Conservation (phyloP, 208 protist genomes). For the Acanthamoeba healyi region DNA sequence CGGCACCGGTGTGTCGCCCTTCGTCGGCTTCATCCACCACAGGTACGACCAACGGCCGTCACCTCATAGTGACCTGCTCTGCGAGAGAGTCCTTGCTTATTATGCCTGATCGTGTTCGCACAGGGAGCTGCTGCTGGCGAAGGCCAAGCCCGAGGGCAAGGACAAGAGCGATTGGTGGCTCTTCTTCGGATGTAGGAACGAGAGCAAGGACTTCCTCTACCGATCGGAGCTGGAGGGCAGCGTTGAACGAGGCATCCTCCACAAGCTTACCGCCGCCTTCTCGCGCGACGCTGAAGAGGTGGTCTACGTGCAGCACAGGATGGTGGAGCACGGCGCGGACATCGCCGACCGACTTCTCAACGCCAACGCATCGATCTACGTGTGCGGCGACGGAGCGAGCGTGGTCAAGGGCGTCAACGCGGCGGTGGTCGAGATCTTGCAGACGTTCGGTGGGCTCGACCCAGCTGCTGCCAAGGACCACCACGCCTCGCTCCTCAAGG, state of each 20-base stretch:
- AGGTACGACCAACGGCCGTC: neutral
- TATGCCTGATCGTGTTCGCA: neutral
- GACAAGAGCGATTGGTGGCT: constrained; percentile 52
- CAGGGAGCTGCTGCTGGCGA: constrained; percentile 26
- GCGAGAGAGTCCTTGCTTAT: too few relatives aligned
- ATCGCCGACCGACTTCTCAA: constrained; percentile 66
- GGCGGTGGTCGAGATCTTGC: constrained; percentile 33
- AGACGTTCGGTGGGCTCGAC: neutral
- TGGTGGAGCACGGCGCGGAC: constrained; percentile 53
- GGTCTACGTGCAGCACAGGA: constrained; percentile 69
- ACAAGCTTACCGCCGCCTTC: constrained; percentile 51
- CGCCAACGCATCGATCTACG: constrained; percentile 67
- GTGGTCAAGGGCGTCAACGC: constrained; percentile 66
- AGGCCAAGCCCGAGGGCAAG: neutral
- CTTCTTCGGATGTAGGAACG: constrained; percentile 75
- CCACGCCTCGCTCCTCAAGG: constrained; percentile 36
- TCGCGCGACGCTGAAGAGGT: constrained; percentile 32
- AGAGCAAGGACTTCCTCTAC: constrained; percentile 71
- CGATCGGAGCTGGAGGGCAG: neutral
- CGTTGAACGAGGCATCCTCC: neutral
- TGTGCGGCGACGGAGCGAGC: constrained; percentile 68
- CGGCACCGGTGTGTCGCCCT: constrained; percentile 83
- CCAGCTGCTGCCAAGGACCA: constrained; percentile 25
- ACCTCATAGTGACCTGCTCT: too few relatives aligned
- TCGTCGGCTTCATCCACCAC: constrained; percentile 83